Evolutionary conservation across 257 asterid genomes (phyloP), one percentile per base, ranked within the genome.

Genomic region (Buddleja alternifolia): DNA sequence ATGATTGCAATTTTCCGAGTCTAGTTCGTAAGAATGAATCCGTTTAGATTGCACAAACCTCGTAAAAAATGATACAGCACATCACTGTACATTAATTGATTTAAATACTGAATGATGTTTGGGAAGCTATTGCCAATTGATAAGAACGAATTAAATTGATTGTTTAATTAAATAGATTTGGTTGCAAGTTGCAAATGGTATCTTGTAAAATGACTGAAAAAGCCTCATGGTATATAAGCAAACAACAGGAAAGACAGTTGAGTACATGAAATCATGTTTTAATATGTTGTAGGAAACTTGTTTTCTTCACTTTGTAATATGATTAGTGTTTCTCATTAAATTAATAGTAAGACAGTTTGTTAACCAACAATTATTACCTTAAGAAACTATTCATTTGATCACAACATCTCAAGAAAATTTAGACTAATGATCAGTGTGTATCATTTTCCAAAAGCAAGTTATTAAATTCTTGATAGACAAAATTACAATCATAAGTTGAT

Each of bases 41-140:
- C 34, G 34, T 29, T 29, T 29, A 29, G 34, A 29, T 29, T 29
- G 5, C 5, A 29, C 5, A 29, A 29, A 29, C 34, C 34, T 29
- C 34, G 73, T 67, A 67, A 75, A 23, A 55, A 39, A 62, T 67
- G 75, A 63, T 14, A 65, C 58, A 71, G 53, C 77, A 67, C 59
- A 67, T 71, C 69, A 55, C 36, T 61, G 6, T 20, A 56, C 50
- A 29, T 29, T 71, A 6, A 32, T 45, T n/a, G 58, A 62, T 62
- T 55, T 23, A 39, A 69, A 69, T 73, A 73, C 11, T 36, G 58
- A 56, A 58, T 17, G 62, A 69, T 73, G 11, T 21, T 45, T 32
- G 32, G 61, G 29, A 25, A 56, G 16, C 41, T 29, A 29, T n/a
- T 1, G n/a, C 14, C 74, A 53, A 60, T 64, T 78, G 77, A 64